A percentile compares a stretch with the other conserved stretches of the same genome.
Evolutionary conservation across 257 asterid species (phyloP).

Genomic region (Nicotiana knightiana): DNA sequence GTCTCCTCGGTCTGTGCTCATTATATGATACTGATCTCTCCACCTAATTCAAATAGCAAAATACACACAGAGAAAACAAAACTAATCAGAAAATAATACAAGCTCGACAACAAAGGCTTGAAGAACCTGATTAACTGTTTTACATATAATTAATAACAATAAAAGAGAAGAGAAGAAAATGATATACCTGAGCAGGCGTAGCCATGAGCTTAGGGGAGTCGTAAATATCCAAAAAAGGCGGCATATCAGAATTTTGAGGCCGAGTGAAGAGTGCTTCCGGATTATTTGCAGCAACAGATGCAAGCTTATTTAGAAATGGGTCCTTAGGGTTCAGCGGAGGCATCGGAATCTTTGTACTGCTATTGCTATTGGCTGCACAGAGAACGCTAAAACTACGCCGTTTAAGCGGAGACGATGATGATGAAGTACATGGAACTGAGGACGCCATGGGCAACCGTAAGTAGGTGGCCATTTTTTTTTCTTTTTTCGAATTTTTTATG

Average conservation of each 20-base stretch:
- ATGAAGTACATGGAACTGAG: constrained; percentile 40
- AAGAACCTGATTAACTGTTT: background rate
- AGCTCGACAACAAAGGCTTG: background rate
- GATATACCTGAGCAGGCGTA: constrained; percentile 58
- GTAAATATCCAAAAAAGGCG: constrained; percentile 60
- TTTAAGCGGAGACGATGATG: constrained; percentile 26
- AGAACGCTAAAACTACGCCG: constrained; percentile 31
- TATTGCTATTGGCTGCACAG: constrained; percentile 17
- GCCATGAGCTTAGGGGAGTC: constrained; percentile 85
- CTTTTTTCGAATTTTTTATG: background rate
- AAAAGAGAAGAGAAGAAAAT: background rate
- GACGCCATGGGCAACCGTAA: constrained; percentile 58
- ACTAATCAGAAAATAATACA: background rate
- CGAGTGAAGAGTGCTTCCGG: constrained; percentile 58
- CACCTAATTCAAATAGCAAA: constrained; percentile 47
- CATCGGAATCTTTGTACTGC: constrained; percentile 43
- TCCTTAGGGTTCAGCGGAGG: constrained; percentile 82
- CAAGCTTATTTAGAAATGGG: constrained; percentile 68
- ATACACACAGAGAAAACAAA: background rate
- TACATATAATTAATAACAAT: background rate
- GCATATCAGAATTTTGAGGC: constrained; percentile 43
- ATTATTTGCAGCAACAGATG: constrained; percentile 60
- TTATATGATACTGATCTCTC: constrained; percentile 72
- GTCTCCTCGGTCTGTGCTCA: constrained; percentile 64
- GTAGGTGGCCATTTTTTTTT: constrained; percentile 44